These are phyloP conservation scores for Diaporthe caulivora DNA, from an alignment of 2,329 filamentous ascomycete genomes.

Conservation along the genomic window DNA sequence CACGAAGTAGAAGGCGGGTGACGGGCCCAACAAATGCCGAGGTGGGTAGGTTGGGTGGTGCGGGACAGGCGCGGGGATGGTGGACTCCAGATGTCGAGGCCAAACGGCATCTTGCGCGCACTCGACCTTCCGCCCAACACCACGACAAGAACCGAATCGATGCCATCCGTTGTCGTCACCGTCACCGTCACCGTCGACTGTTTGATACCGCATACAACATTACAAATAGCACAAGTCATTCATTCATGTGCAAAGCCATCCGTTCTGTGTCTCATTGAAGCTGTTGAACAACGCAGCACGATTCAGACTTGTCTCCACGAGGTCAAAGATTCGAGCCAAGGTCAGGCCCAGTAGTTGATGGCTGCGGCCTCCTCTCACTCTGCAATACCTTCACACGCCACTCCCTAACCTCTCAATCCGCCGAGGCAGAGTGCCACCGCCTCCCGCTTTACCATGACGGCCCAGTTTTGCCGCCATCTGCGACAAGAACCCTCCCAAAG, in stretches of 20 bases:
- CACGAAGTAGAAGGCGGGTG: not conserved
- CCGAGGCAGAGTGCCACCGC: not conserved
- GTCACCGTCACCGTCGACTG: not conserved
- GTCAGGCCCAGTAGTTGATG: slow-evolving; percentile 24
- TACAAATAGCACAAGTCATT: not conserved
- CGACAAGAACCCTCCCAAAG: not conserved
- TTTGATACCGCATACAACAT: not conserved
- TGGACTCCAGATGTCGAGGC: not conserved
- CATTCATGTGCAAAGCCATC: not conserved
- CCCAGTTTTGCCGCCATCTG: not conserved
- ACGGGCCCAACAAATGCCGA: not conserved
- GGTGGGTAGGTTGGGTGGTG: not conserved
- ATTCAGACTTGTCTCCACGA: not conserved
- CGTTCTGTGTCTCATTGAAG: slow-evolving; percentile 6
- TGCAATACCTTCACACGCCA: not conserved
- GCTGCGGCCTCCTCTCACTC: not conserved
- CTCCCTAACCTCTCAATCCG: not conserved
- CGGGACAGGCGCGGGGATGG: slow-evolving; percentile 5
- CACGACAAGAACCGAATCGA: not conserved
- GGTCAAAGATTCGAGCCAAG: not conserved
- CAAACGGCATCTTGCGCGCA: not conserved
- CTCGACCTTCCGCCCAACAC: not conserved
- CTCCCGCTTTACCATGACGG: too few relatives aligned
- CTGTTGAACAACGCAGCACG: slow-evolving; percentile 25
- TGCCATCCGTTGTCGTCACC: not conserved